Evolutionary conservation across 1,284 basidiomycete genomes (phyloP).

Genomic region (Boletus sp.): DNA sequence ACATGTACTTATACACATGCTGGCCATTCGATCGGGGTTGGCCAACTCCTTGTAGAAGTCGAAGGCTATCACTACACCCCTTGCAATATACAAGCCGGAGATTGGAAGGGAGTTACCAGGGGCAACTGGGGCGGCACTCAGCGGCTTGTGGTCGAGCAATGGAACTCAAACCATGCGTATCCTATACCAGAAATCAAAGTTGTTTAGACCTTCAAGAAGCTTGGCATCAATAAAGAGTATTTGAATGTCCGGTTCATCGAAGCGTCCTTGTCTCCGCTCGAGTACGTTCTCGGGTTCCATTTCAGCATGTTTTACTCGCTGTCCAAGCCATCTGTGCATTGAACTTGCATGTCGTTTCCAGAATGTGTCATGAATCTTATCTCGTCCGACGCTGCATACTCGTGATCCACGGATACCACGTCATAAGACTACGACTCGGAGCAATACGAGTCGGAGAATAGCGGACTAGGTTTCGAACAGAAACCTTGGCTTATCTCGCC

Average conservation of each 20-base stretch:
- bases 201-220: slow-evolving; percentile 23
- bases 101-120: slow-evolving; percentile 15
- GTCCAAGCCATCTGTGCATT: no score
- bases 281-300: slow-evolving; percentile 40
- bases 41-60: slow-evolving; percentile 24
- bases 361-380: slow-evolving; percentile 47
- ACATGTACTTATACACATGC: slow-evolving; percentile 43
- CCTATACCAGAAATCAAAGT: slow-evolving; percentile 1
- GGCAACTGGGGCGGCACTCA: slow-evolving; percentile 20
- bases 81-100: not conserved
- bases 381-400: slow-evolving; percentile 31
- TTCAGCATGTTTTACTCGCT: slow-evolving; percentile 34
- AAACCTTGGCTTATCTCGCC: no score
- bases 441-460: no score
- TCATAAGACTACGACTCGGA: no score
- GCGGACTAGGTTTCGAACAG: no score
- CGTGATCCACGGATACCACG: no score
- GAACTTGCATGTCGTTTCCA: slow-evolving; percentile 11
- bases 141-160: not conserved
- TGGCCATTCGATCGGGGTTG: slow-evolving; percentile 25
- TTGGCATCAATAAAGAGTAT: not conserved
- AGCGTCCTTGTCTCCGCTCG: slow-evolving; percentile 27
- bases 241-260: slow-evolving; percentile 39
- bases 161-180: not conserved
- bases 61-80: slow-evolving; percentile 32